phyloP scores from a whole-genome alignment of 2,329 filamentous ascomycete genomes.

The Talaromyces funiculosus region DNA sequence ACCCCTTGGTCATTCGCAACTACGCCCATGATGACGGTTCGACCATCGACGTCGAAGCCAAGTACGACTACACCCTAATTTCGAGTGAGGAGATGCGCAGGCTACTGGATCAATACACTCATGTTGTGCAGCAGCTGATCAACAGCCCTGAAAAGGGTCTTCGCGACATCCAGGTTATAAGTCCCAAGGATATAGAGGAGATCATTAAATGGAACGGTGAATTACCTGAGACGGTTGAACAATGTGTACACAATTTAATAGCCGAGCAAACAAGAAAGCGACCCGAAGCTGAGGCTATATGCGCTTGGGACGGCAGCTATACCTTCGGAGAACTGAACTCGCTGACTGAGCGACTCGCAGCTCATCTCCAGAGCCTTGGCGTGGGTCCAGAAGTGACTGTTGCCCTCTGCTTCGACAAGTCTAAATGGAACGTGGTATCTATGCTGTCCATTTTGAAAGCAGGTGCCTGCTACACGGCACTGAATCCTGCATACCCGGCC shows the following conservation, averaged over 20 bases:
- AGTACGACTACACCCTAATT: background rate
- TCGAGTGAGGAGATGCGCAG: background rate
- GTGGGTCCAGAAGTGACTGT: slow-evolving; percentile 23
- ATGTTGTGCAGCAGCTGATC: background rate
- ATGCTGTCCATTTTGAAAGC: slow-evolving; percentile 16
- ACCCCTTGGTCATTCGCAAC: background rate
- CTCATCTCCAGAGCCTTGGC: slow-evolving; percentile 26
- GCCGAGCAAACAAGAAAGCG: background rate
- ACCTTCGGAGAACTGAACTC: slow-evolving; percentile 29
- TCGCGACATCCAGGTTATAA: background rate
- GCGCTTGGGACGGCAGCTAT: slow-evolving; percentile 27
- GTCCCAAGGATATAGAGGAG: background rate
- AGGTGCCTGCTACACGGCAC: slow-evolving; percentile 9
- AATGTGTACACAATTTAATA: slow-evolving; percentile 12
- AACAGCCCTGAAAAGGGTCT: background rate
- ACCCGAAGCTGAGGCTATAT: slow-evolving; percentile 14
- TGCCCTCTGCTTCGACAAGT: slow-evolving; percentile 19
- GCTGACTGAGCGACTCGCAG: slow-evolving; percentile 28
- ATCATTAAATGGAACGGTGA: background rate
- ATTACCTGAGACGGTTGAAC: background rate
- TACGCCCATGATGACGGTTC: background rate
- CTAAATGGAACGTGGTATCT: slow-evolving; percentile 13
- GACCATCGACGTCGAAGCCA: background rate
- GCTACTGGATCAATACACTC: background rate
- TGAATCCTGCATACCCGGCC: background rate